Base-by-base conservation (phyloP, 148 eudicot genomes). In the Hydrangea macrophylla region DNA sequence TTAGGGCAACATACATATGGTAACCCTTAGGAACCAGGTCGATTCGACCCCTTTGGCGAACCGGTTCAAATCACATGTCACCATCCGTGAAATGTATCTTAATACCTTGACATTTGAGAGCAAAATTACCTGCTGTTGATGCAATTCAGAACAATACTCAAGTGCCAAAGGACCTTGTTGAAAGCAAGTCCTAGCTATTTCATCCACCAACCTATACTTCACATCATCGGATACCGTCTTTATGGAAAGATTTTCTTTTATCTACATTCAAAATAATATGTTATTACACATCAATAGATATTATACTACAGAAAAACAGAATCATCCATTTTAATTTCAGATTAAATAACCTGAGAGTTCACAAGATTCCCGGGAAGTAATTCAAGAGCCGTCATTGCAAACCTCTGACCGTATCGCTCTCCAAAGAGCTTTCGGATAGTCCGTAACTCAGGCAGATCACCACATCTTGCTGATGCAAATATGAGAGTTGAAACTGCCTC, bases 401-500 rank as follows among this genome's bases (percentile, higher is more conserved):
- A 81, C 33, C 61, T 78, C 25, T 75, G 79, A 31, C 99, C 97
- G 75, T 91, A 89, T 18, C 90, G 86, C 70, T 87, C 79, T 12
- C 80, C 62, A 53, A 94, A 91, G 64, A 94, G 83, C 79, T 85
- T 80, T 32, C 99, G 70, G 6, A 91, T 71, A 7, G 37, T 55
- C 24, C 48, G 50, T 22, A 94, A 90, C 82, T 94, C 97, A 0
- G 96, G 98, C 17, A 94, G 35, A 51, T 85, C 88, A 1, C 89
- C 92, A 25, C 81, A 81, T 69, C 96, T 82, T 9, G 95, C 90
- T 0, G 98, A 90, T 54, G 96, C 90, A 57, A 77, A 90, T 7
- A 90, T 72, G 6, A 94, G 90, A 37, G 82, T 85, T 11, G 99
- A 91, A 54, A 83, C 74, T 18, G 96, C 99, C 78, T 91, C 97